Base-by-base conservation (phyloP, 1,284 basidiomycete species). In the Inonotus obliquus region DNA sequence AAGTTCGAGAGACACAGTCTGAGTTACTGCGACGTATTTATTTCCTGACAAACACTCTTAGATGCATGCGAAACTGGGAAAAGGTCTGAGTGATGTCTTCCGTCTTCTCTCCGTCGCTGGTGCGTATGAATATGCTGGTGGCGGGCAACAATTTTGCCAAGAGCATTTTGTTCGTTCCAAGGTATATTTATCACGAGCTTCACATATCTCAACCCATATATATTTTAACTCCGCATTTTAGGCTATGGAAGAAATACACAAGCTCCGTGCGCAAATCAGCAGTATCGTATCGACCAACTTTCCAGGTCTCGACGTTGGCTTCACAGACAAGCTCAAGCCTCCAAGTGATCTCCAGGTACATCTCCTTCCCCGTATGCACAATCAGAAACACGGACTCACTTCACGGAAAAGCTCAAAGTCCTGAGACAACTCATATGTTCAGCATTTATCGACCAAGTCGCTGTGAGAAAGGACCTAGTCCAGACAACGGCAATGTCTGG, bases 201-300 rank as follows among this genome's bases (percentile, higher is more conserved):
- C 21, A 21, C 17, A 44, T 7, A 9, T 49, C 25, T 23, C 9
- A 21, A 2, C 19, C 4, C 37, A 19, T 23, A 39, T 2, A 14
- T 14, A 39, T 17, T 23, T 63, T 38, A 10, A 44, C 39, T 54
- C 27, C 4, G 14, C 27, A 47, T 25, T 11, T 4, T 64, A 96
- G 93, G 93, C 95, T 0, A 99, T 99, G 96, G 92, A 98, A 75
- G 97, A 99, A 76, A 97, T 98, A 47, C 96, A 96, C 74, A 98
- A 99, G 73, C 81, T 99, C n/a, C 86, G 96, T 44, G 81, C 85
- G 0, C 97, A 98, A 70, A 90, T 98, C 62, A 92, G 84, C 68
- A 86, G 80, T 66, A 95, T 97, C 57, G 90, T 95, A 1, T 80
- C 83, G 60, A 75, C 81, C 25, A 86, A 88, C 69, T 92, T 91